phyloP scores from a whole-genome alignment of 805 yeast genomes.

The Saturnispora silvae region DNA sequence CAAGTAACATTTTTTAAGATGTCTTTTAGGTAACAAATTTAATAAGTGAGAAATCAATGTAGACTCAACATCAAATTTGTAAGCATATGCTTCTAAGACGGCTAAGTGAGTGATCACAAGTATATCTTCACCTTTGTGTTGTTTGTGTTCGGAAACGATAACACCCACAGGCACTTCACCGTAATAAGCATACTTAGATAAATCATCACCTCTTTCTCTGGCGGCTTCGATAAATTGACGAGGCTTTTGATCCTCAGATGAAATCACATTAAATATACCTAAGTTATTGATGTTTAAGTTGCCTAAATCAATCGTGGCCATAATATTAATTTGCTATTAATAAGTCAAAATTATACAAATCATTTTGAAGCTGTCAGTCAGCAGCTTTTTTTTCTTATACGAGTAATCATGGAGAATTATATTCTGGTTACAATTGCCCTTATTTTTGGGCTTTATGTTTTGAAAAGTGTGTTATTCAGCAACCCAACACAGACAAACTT shows the following conservation, averaged over 20 bases:
- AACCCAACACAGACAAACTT: conserved; percentile 15
- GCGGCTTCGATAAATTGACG: conserved; percentile 43
- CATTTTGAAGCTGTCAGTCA: neutral
- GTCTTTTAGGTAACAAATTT: conserved; percentile 42
- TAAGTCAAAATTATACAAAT: neutral
- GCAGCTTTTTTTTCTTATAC: neutral
- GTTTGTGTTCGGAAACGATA: conserved; percentile 44
- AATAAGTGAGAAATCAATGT: conserved; percentile 47
- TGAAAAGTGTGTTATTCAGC: conserved; percentile 18
- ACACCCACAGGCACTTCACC: conserved; percentile 78
- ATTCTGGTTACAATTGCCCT: conserved; percentile 18
- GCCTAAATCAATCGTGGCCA: conserved; percentile 35
- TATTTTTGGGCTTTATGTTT: conserved; percentile 15
- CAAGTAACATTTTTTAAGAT: conserved; percentile 37
- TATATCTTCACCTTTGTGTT: conserved; percentile 30
- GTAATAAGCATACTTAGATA: conserved; percentile 47
- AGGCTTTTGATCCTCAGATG: conserved; percentile 43
- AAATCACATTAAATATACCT: conserved; percentile 48
- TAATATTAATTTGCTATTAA: neutral
- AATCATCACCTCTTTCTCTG: conserved; percentile 33
- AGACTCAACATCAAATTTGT: conserved; percentile 50
- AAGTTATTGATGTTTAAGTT: conserved; percentile 51
- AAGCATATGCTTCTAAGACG: conserved; percentile 50
- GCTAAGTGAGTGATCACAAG: conserved; percentile 19
- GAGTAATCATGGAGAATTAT: conserved; percentile 18